Base-by-base conservation (phyloP, 495 filamentous ascomycete species). In the Copromyces sp. region DNA sequence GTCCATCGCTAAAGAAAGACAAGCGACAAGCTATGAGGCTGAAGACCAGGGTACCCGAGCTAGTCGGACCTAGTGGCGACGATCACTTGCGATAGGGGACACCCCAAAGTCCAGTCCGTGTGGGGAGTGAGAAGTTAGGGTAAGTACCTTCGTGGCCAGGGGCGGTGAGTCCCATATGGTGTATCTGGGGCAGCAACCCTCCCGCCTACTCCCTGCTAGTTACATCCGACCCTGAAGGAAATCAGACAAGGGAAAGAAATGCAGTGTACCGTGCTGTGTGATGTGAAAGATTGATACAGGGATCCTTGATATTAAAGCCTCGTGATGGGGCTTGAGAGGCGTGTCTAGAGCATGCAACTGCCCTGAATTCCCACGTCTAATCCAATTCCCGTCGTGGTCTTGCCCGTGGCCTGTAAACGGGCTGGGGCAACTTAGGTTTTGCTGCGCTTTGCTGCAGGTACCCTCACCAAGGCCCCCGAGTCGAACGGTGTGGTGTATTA, bases 391-490 rank as follows among this genome's bases (percentile, higher is more conserved):
- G 44, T 16, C 44, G 44, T 20, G 17, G 44, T 45, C 53, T 61
- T 61, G 24, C 53, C 53, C 29, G 29, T 61, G 3, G 14, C 53
- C 29, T 61, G 29, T 61, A 17, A 17, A 35, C 24, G 7, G 53
- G 29, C 24, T 9, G 53, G 12, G 14, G 14, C 53, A 35, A 35
- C 29, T 16, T 24, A 65, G 53, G 17, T 32, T 65, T 65, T 35
- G 29, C 29, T 35, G 53, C 53, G n/a, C n/a, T 47, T 47, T 44
- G 44, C 73, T 79, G 77, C 76, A 77, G 76, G 74, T 76, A 76
- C 72, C 70, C 74, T 59, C 70, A 53, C 72, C 72, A 70, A 69
- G 72, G 39, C 44, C 14, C 14, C 29, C 32, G 71, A 70, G 45
- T 61, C 45, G 71, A 20, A 20, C 44, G 44, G 44, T 47, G 44